phyloP scores from a whole-genome alignment of 2,329 filamentous ascomycete species.

The Curvularia lunata region DNA sequence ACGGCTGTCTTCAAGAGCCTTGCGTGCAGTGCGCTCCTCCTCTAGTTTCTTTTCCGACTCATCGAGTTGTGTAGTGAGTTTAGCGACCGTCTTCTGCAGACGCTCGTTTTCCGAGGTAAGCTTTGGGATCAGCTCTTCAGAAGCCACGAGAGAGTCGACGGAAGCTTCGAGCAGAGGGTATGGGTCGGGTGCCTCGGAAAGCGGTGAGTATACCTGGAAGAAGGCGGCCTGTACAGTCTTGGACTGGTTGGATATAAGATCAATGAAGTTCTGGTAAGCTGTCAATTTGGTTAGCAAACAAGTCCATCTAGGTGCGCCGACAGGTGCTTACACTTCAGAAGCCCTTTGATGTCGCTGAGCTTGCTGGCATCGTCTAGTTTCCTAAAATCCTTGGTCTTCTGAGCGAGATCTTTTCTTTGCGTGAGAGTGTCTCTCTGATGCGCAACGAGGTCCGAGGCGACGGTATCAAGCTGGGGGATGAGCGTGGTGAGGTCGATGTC shows the following conservation, averaged over 20 bases:
- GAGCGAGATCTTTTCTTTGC: conserved; percentile 95
- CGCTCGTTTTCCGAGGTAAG: conserved; percentile 87
- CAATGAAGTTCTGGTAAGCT: conserved; percentile 98
- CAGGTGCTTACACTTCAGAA: conserved; percentile 74
- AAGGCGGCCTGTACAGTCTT: conserved; percentile 94
- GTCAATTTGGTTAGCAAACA: conserved; percentile 33
- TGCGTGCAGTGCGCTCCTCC: conserved; percentile 73
- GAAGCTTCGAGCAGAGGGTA: conserved; percentile 96
- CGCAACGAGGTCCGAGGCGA: conserved; percentile 91
- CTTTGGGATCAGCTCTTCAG: conserved; percentile 90
- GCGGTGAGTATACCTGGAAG: conserved; percentile 86
- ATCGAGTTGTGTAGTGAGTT: conserved; percentile 80
- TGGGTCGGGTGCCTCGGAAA: conserved; percentile 95
- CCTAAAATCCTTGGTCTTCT: conserved; percentile 97
- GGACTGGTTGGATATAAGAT: conserved; percentile 92
- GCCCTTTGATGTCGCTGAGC: conserved; percentile 82
- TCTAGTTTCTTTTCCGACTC: conserved; percentile 82
- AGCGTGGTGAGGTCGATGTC: conserved; percentile 86
- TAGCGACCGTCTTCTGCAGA: conserved; percentile 77
- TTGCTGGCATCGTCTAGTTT: conserved; percentile 91
- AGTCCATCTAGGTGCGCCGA: not conserved
- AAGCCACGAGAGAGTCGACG: conserved; percentile 88
- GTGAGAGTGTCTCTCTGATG: conserved; percentile 96
- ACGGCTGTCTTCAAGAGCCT: conserved; percentile 76
- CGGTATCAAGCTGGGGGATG: conserved; percentile 84